Evolutionary conservation across 352 stramenopile species (phyloP), one percentile per base, ranked within the genome.

Genomic region (Blastocystis sp.): DNA sequence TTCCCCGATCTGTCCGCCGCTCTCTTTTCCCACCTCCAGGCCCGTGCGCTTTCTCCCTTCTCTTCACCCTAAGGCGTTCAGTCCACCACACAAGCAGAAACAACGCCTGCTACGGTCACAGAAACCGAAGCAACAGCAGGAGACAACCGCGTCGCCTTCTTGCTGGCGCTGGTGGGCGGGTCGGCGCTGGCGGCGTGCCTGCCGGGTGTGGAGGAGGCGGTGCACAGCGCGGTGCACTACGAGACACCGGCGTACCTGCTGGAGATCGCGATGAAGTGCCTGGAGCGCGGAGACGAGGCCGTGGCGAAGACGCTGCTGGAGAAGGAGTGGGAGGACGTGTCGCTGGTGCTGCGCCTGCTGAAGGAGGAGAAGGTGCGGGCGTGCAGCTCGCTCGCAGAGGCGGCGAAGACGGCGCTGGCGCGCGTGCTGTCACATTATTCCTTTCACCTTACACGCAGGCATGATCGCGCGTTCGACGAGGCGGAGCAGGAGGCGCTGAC

Each of bases 121-220:
- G 28, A 34, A 34, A 34, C 28, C 28, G 28, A 34, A 34, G 28
- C 28, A 34, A 34, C 28, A 34, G 28, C 28, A 34, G 28, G 28
- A 34, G 66, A 76, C 66, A 76, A 76, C 52, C 66, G 66, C n/a
- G 66, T 21, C 24, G 40, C 66, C 6, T 48, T 76, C 48, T 9
- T 76, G 48, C 66, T 76, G 1, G 48, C 66, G n/a, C 38, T 76
- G 1, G 28, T 76, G 66, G 3, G 42, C 21, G 11, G 21, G 1
- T 45, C 66, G 14, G 38, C 10, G 2, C 21, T 76, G 10, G 19
- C 52, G 28, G 1, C 42, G 6, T 24, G 14, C 17, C n/a, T 52
- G 21, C n/a, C 66, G 14, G 48, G 28, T 2, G 2, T 76, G 19
- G 21, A 14, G 7, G n/a, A 21, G 17, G 7, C n/a, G 21, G 34